These are phyloP conservation scores for Quercus lobata DNA, from an alignment of 331 rosid species.

Conservation along the genomic window DNA sequence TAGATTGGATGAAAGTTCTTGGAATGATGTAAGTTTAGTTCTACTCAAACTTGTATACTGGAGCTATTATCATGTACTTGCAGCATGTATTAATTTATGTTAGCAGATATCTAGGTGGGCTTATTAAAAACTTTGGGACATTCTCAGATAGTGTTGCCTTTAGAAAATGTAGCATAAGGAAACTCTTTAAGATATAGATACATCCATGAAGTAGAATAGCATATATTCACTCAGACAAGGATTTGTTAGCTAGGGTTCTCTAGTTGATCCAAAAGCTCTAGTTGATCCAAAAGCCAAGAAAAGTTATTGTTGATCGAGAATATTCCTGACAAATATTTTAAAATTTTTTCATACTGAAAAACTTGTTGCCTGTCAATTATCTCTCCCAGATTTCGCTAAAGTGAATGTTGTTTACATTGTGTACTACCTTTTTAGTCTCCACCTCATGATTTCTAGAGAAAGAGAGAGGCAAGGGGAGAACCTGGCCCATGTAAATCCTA, in stretches of 20 bases:
- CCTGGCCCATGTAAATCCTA: not conserved
- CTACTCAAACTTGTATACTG: not conserved
- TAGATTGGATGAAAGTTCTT: not conserved
- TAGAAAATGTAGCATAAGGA: not conserved
- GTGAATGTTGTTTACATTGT: no score
- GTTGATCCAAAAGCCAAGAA: not conserved
- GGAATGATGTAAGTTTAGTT: not conserved
- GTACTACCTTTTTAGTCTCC: no score
- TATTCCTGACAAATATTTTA: no score
- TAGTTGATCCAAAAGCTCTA: not conserved
- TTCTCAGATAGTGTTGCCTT: not conserved
- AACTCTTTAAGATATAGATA: no score
- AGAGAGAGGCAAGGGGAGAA: not conserved
- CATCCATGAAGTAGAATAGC: not conserved
- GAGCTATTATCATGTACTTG: not conserved
- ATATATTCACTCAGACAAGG: not conserved
- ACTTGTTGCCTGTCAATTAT: no score
- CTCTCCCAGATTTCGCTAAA: no score
- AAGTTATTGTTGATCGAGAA: not conserved
- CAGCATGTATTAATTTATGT: not conserved
- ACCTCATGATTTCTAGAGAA: no score
- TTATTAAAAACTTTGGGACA: not conserved
- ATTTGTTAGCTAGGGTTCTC: not conserved
- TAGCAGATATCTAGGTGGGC: not conserved
- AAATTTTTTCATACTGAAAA: no score